Percentiles rank a stretch among this genome's conserved stretches.
Conservation (phyloP, 805 yeast genomes). For the Teunomyces pallodes region DNA sequence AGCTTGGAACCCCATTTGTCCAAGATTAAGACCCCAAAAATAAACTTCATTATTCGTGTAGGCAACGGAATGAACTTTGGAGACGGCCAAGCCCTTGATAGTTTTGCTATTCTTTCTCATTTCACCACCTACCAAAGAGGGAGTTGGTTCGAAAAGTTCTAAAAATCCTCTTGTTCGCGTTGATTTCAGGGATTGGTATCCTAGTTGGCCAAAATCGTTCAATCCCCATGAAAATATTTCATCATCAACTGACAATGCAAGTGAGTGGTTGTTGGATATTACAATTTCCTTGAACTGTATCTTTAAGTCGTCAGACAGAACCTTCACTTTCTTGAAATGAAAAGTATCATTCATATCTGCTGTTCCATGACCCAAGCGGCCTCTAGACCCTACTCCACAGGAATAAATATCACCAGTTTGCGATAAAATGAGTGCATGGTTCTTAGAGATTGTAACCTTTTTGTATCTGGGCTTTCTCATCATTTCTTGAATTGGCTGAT, state of each 20-base stretch:
- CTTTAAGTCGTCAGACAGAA: conserved; percentile 11
- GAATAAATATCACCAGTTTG: conserved; percentile 53
- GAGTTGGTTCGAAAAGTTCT: conserved; percentile 34
- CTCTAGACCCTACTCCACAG: conserved; percentile 68
- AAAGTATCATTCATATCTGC: conserved; percentile 39
- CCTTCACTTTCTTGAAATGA: conserved; percentile 45
- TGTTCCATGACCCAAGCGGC: conserved; percentile 58
- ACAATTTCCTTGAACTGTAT: conserved; percentile 37
- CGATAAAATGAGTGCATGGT: conserved; percentile 63
- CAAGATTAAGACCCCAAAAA: conserved; percentile 78
- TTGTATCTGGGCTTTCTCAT: conserved; percentile 43
- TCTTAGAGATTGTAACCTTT: conserved; percentile 54
- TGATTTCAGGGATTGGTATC: conserved; percentile 28
- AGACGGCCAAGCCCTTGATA: conserved; percentile 53
- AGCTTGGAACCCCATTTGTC: conserved; percentile 67
- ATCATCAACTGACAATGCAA: conserved; percentile 52
- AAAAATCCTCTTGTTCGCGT: conserved; percentile 17
- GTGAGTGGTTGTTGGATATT: conserved; percentile 64
- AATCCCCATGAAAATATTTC: conserved; percentile 80
- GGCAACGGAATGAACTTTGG: conserved; percentile 68
- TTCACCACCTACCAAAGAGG: conserved; percentile 43
- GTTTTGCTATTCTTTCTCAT: conserved; percentile 29
- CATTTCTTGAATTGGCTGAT: conserved; percentile 9
- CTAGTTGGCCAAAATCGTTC: conserved; percentile 66
- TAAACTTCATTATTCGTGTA: conserved; percentile 48